Base-by-base conservation (phyloP, 2,329 filamentous ascomycete species). In the Cucurbitaria berberidis region DNA sequence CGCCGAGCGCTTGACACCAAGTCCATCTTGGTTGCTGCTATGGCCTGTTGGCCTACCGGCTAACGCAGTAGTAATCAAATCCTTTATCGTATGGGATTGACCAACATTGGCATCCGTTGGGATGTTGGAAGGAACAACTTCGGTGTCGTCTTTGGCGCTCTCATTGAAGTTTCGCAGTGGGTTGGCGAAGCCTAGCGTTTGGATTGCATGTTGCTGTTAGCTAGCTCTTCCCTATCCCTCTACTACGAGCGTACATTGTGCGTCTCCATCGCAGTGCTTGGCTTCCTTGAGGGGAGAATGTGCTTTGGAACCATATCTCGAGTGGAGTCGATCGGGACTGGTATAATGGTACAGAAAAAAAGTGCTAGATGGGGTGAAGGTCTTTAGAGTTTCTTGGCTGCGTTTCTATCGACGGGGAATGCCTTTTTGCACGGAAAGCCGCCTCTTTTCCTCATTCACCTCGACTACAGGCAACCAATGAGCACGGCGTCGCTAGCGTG, bases 21-120 rank as follows among this genome's bases (percentile, higher is more conserved):
- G 10, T 38, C 27, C 7, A 36, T 3, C n/a, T 19, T 19, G 15
- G 34, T 18, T 8, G 13, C 18, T 36, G 13, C n/a, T 24, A 30
- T 10, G 3, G 26, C 9, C 29, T 30, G 29, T 11, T 30, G 4
- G 9, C 11, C 11, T 27, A 5, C 10, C 35, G 22, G 38, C 22
- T 15, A 49, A 35, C 9, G 29, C 39, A n/a, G 39, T 29, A 13
- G 46, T 15, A 19, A 43, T 43, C 29, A 29, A 43, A 16, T 21
- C 30, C 15, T 29, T 36, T 4, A 43, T 13, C 1, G 15, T 34
- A 32, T 30, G 41, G 2, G 46, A 4, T 1, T 26, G 19, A 13
- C 46, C 46, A 13, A 42, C 27, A 41, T 48, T 48, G 19, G 9
- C 1, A 11, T 48, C 38, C 4, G 29, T 48, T 7, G 46, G 46